Conservation (phyloP, 2,329 filamentous ascomycete species). For the Fusarium armeniacum region DNA sequence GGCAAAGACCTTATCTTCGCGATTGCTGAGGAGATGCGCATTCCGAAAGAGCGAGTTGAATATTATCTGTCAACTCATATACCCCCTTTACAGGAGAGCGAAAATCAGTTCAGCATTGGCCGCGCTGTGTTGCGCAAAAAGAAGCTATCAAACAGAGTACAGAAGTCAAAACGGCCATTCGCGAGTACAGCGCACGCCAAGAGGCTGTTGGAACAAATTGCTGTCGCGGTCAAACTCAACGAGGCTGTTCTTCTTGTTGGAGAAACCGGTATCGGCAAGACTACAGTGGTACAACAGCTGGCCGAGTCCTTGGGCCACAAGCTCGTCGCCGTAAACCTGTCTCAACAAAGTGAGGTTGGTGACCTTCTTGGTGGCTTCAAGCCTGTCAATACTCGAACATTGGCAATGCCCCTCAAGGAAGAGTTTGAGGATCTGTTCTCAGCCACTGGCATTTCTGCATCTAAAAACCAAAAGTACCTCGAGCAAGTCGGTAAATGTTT, state of each 20-base stretch:
- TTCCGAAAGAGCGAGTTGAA: slow-evolving; percentile 84
- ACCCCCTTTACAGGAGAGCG: slow-evolving; percentile 75
- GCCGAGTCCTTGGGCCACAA: slow-evolving; percentile 87
- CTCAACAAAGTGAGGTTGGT: slow-evolving; percentile 97
- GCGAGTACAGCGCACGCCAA: slow-evolving; percentile 90
- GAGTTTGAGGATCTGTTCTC: slow-evolving; percentile 93
- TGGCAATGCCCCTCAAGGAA: slow-evolving; percentile 91
- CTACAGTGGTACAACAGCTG: slow-evolving; percentile 93
- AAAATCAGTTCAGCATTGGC: slow-evolving; percentile 72
- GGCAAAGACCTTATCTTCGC: slow-evolving; percentile 72
- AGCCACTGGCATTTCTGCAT: slow-evolving; percentile 84
- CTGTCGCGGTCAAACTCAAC: slow-evolving; percentile 82
- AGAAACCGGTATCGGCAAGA: slow-evolving; percentile 98
- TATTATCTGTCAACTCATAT: slow-evolving; percentile 82
- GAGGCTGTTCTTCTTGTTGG: slow-evolving; percentile 96
- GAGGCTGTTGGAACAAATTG: slow-evolving; percentile 88
- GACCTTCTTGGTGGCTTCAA: slow-evolving; percentile 97
- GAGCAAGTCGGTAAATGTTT: slow-evolving; percentile 84
- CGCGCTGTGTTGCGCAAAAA: slow-evolving; percentile 74
- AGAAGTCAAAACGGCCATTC: slow-evolving; percentile 76
- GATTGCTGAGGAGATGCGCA: slow-evolving; percentile 88
- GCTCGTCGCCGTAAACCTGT: slow-evolving; percentile 93
- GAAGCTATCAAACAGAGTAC: slow-evolving; percentile 62
- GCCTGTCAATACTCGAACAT: slow-evolving; percentile 88
- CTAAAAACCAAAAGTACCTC: slow-evolving; percentile 89